Evolutionary conservation across 1,284 basidiomycete species (phyloP).

Genomic region (Tremellales sp.): DNA sequence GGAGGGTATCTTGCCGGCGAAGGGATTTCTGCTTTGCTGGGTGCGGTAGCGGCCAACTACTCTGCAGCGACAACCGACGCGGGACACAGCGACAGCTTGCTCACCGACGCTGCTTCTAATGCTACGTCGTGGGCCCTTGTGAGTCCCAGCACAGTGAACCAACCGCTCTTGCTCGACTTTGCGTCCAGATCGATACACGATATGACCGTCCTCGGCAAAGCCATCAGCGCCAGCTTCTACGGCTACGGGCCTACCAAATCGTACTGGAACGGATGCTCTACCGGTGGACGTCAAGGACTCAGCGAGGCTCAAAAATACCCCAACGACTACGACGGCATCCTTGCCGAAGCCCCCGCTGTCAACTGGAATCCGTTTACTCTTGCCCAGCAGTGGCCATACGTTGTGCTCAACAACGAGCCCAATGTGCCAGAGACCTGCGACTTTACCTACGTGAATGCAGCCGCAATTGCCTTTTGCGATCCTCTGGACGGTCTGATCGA

Average conservation of each 20-base stretch:
- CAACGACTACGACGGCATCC: constrained; percentile 39
- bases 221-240: constrained; percentile 12
- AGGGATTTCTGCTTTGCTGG: too few relatives aligned
- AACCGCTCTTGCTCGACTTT: too few relatives aligned
- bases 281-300: constrained; percentile 35
- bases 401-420: constrained; percentile 4
- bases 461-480: constrained; percentile 12
- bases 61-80: too few relatives aligned
- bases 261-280: constrained; percentile 28
- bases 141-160: too few relatives aligned
- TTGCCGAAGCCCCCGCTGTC: constrained; percentile 39
- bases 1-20: too few relatives aligned
- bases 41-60: too few relatives aligned
- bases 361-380: constrained; percentile 15
- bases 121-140: too few relatives aligned
- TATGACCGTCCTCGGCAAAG: constrained; percentile 10
- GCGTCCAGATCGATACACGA: constrained; percentile 10
- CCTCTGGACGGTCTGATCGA: constrained; percentile 12
- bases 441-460: constrained; percentile 5
- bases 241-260: constrained; percentile 6
- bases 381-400: constrained; percentile 3
- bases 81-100: too few relatives aligned
- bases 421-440: constrained; percentile 8
- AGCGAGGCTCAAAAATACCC: constrained; percentile 25
- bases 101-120: too few relatives aligned